phyloP scores from a whole-genome alignment of 2,329 filamentous ascomycete species.

The Exutisphaerella laricina region DNA sequence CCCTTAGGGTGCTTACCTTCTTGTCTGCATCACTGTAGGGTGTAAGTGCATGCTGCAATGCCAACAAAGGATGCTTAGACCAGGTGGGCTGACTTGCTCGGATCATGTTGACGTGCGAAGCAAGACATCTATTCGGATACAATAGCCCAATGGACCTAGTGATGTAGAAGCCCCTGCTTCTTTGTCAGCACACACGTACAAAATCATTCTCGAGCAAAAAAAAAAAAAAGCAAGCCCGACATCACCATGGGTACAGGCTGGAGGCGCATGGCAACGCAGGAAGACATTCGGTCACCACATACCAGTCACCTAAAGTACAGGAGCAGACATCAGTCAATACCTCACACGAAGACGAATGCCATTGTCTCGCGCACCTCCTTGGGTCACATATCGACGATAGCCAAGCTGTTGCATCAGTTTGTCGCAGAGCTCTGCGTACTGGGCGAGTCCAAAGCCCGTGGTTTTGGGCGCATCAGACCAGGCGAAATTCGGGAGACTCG shows the following conservation, averaged over 20 bases:
- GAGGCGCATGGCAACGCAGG: too few species aligned
- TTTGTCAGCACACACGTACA: too few species aligned
- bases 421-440: slow-evolving; percentile 53
- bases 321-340: too few species aligned
- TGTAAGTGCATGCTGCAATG: slow-evolving; percentile 50
- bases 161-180: slow-evolving; percentile 49
- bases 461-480: slow-evolving; percentile 59
- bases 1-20: slow-evolving; percentile 22
- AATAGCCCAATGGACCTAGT: slow-evolving; percentile 56
- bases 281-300: too few species aligned
- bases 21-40: slow-evolving; percentile 51
- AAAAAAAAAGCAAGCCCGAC: too few species aligned
- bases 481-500: slow-evolving; percentile 51
- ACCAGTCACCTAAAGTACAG: too few species aligned
- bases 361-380: too few species aligned
- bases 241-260: too few species aligned
- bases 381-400: slow-evolving; percentile 55
- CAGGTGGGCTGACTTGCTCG: slow-evolving; percentile 47
- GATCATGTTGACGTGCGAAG: slow-evolving; percentile 41
- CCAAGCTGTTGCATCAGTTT: slow-evolving; percentile 55
- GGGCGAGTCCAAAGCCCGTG: slow-evolving; percentile 44
- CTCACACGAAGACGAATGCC: too few species aligned
- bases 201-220: too few species aligned
- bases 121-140: slow-evolving; percentile 53
- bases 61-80: slow-evolving; percentile 51